phyloP scores from a whole-genome alignment of 495 filamentous ascomycete genomes.

The Penicillium turbatum region DNA sequence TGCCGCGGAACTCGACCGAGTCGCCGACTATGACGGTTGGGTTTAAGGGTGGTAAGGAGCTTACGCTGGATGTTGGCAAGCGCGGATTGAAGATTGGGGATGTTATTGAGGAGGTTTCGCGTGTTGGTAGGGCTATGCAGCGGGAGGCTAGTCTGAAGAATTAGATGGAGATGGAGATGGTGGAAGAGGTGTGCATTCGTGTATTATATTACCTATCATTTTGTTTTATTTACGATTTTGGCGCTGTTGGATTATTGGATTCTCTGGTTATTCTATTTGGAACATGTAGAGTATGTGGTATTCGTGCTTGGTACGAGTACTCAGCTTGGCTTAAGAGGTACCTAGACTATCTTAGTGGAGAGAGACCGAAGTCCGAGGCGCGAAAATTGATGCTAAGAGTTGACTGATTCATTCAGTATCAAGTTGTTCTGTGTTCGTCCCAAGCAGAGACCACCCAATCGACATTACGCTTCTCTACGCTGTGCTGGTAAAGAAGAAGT shows the following conservation, averaged over 20 bases:
- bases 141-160: conserved; percentile 72
- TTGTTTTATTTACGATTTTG: conserved; percentile 8
- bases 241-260: conserved; percentile 4
- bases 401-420: neutral
- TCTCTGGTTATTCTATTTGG: neutral
- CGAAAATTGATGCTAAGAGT: neutral
- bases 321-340: too few species aligned
- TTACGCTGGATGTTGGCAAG: conserved; percentile 69
- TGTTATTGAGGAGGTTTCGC: conserved; percentile 81
- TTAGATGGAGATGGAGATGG: conserved; percentile 3
- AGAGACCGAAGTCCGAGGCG: neutral
- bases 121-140: conserved; percentile 75
- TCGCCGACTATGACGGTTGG: conserved; percentile 55
- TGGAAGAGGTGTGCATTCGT: conserved; percentile 23
- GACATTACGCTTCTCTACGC: neutral
- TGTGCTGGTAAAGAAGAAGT: neutral
- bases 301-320: neutral
- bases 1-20: conserved; percentile 58
- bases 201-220: conserved; percentile 25
- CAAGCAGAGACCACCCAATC: neutral
- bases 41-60: conserved; percentile 59
- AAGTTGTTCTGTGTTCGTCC: too few species aligned
- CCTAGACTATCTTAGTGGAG: neutral
- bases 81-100: conserved; percentile 81
- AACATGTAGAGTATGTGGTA: neutral